phyloP scores from a whole-genome alignment of 345 rosid species.

The Microcos paniculata region DNA sequence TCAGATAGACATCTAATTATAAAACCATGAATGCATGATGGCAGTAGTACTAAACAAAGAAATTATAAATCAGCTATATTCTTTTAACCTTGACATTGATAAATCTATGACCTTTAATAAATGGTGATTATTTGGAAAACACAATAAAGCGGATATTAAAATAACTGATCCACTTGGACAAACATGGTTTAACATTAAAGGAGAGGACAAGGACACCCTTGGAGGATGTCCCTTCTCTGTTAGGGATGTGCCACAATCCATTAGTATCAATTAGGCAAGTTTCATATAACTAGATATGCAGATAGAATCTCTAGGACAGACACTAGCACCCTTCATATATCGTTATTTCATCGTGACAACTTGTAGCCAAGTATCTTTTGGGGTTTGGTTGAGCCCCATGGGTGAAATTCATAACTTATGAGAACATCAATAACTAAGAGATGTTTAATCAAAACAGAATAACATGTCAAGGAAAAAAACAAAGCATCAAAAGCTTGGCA shows the following conservation, averaged over 20 bases:
- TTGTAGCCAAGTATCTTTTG: background rate
- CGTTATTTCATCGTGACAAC: background rate
- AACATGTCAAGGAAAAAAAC: background rate
- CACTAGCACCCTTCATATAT: background rate
- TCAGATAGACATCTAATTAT: background rate
- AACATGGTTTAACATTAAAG: background rate
- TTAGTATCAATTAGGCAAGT: background rate
- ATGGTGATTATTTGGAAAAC: background rate
- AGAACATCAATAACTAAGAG: background rate
- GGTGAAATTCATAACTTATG: background rate
- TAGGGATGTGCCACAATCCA: background rate
- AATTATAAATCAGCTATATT: background rate
- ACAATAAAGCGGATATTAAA: background rate
- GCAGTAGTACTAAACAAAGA: background rate
- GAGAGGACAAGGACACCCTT: background rate
- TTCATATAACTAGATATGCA: background rate
- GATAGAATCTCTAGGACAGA: background rate
- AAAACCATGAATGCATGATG: background rate
- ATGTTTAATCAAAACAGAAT: background rate
- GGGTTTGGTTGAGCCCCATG: background rate
- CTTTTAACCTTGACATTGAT: background rate
- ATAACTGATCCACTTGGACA: background rate
- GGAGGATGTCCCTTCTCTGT: background rate
- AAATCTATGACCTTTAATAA: too few species aligned
- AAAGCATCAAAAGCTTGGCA: background rate